Conservation (phyloP, 2,329 filamentous ascomycete genomes). For the Sporothrix euskadiensis region DNA sequence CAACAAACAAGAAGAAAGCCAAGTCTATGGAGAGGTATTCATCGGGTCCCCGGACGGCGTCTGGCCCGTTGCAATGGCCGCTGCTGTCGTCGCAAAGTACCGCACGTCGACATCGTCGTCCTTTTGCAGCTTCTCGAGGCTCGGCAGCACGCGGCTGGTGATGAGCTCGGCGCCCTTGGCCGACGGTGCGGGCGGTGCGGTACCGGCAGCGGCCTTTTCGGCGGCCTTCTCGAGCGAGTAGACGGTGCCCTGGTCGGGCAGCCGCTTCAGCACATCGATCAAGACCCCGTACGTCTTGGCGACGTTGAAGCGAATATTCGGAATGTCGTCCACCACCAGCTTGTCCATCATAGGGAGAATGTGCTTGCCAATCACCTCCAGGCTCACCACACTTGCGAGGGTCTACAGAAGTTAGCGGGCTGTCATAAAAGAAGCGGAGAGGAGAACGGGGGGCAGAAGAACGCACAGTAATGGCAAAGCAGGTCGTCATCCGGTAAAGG, state of each 20-base stretch:
- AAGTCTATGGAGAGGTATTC: conserved; percentile 63
- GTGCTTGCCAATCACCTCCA: conserved; percentile 88
- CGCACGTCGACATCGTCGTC: conserved; percentile 98
- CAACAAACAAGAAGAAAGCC: too few species aligned
- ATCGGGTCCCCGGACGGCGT: conserved; percentile 57
- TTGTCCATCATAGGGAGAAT: conserved; percentile 96
- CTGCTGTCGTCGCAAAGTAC: conserved; percentile 93
- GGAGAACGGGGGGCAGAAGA: background rate
- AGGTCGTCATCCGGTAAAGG: conserved; percentile 99
- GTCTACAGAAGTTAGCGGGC: conserved; percentile 60
- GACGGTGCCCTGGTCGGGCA: conserved; percentile 86
- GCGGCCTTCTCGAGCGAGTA: conserved; percentile 68
- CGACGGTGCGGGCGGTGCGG: conserved; percentile 61
- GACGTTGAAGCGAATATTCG: conserved; percentile 99
- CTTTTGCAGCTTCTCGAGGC: conserved; percentile 91
- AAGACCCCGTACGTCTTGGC: conserved; percentile 94
- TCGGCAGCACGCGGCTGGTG: conserved; percentile 81
- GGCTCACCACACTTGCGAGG: conserved; percentile 85
- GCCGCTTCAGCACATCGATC: conserved; percentile 85
- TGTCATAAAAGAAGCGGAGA: background rate
- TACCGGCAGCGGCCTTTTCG: conserved; percentile 55
- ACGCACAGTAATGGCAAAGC: conserved; percentile 72
- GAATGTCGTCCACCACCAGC: conserved; percentile 90
- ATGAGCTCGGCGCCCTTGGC: conserved; percentile 76
- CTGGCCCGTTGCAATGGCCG: conserved; percentile 55